Evolutionary conservation across 2,329 filamentous ascomycete genomes (phyloP).

Genomic region (Penicillium crustosum): DNA sequence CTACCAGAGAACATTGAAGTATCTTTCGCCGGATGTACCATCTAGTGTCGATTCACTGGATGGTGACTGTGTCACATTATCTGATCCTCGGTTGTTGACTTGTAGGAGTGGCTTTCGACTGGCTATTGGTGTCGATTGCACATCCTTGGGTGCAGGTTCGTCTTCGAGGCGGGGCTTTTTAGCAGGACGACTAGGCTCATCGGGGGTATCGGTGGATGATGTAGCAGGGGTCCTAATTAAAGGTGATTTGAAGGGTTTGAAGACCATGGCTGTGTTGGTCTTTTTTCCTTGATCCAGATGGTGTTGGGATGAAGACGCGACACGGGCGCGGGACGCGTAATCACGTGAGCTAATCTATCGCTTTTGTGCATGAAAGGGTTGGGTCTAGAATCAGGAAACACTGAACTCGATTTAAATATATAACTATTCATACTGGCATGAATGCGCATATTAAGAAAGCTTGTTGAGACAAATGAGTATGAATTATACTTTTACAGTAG

Average conservation of each 20-base stretch:
- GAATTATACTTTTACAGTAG: slow-evolving; percentile 9
- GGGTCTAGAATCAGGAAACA: neutral
- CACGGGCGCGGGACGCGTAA: slow-evolving; percentile 15
- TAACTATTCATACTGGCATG: neutral
- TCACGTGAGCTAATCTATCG: slow-evolving; percentile 20
- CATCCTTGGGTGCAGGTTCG: slow-evolving; percentile 10
- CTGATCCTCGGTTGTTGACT: slow-evolving; percentile 27
- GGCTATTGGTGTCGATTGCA: slow-evolving; percentile 12
- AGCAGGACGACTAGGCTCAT: slow-evolving; percentile 23
- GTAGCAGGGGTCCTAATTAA: slow-evolving; percentile 38
- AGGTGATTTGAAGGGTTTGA: slow-evolving; percentile 49
- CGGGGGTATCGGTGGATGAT: neutral
- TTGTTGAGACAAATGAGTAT: neutral
- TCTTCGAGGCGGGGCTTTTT: slow-evolving; percentile 40
- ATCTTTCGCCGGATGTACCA: slow-evolving; percentile 32
- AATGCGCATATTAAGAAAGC: too few species aligned
- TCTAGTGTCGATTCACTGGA: slow-evolving; percentile 1
- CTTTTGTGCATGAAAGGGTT: neutral
- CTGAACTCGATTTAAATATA: neutral
- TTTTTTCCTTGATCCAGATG: neutral
- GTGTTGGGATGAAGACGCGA: slow-evolving; percentile 17
- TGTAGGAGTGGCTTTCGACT: slow-evolving; percentile 36
- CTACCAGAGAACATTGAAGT: slow-evolving; percentile 52
- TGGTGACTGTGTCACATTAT: slow-evolving; percentile 7
- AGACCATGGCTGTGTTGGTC: slow-evolving; percentile 37